Percentiles rank a stretch among this genome's conserved stretches.
phyloP scores from a whole-genome alignment of 2,329 filamentous ascomycete genomes.

The Botrytis tulipae region DNA sequence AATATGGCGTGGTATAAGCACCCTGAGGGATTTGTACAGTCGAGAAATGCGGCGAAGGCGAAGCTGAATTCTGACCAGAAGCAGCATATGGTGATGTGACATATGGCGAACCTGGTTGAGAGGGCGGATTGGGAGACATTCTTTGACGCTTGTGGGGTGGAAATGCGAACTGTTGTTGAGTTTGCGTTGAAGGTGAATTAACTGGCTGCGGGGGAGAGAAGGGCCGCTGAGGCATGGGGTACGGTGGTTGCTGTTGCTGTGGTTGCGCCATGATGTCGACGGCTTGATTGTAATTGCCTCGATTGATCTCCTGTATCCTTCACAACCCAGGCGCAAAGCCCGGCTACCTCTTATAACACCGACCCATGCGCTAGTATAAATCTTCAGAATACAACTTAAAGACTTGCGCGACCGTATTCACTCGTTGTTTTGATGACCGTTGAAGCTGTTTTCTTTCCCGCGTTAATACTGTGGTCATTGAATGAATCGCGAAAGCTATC shows the following conservation, averaged over 20 bases:
- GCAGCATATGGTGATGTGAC: slow-evolving; percentile 50
- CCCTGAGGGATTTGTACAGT: slow-evolving; percentile 35
- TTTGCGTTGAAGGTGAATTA: slow-evolving; percentile 56
- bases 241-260: slow-evolving; percentile 40
- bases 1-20: slow-evolving; percentile 40
- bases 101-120: slow-evolving; percentile 64
- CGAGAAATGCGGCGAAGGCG: slow-evolving; percentile 36
- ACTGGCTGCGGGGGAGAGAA: slow-evolving; percentile 61
- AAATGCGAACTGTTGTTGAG: slow-evolving; percentile 56
- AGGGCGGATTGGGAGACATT: slow-evolving; percentile 66
- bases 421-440: slow-evolving; percentile 22
- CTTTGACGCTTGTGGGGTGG: slow-evolving; percentile 73
- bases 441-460: slow-evolving; percentile 9
- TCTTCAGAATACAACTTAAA: background rate
- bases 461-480: slow-evolving; percentile 17
- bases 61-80: slow-evolving; percentile 29
- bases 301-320: slow-evolving; percentile 28
- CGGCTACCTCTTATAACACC: slow-evolving; percentile 29
- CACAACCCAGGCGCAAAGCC: slow-evolving; percentile 38
- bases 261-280: slow-evolving; percentile 38
- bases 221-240: slow-evolving; percentile 48
- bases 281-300: slow-evolving; percentile 22
- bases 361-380: slow-evolving; percentile 32
- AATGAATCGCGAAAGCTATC: slow-evolving; percentile 21
- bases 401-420: slow-evolving; percentile 14